Evolutionary conservation across 257 asterid genomes (phyloP), one percentile per base, ranked within the genome.

Genomic region (Haberlea rhodopensis): DNA sequence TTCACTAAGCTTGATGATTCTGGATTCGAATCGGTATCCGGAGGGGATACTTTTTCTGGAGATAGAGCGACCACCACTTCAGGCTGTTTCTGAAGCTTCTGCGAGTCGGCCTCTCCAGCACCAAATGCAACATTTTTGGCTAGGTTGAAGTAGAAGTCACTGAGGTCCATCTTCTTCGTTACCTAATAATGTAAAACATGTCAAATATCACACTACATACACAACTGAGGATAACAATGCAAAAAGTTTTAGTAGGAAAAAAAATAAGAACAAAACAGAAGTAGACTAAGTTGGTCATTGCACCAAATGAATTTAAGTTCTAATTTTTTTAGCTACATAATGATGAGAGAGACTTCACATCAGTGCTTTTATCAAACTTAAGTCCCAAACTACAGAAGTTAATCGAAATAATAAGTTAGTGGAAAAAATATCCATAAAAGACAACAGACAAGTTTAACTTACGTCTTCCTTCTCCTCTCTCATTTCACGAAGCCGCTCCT

Each of bases 121-220:
- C 98, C 98, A 76, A 82, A 90, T n/a, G 97, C 94, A 40, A 84
- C 85, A 57, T 91, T 91, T 66, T 87, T 89, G 20, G 71, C 40
- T 52, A 89, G 84, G 80, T 76, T 87, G 81, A 85, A 91, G 78
- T 91, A 91, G 69, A 91, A 89, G 60, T 91, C 96, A n/a, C 73
- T 78, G 68, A 91, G 70, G 72, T 91, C 96, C 2, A 75, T 60
- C 81, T 91, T 89, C 83, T 87, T 91, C 19, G 96, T 91, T 55
- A 91, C 98, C 98, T 91, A 63, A 29, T 32, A 58, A 54, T 37
- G 59, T 4, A 53, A 75, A 23, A 27, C 69, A 25, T 20, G 62
- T 43, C 43, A 57, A 23, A 66, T 54, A 32, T 56, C 27, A 10
- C 10, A 19, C 16, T 9, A 2, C 11, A 49, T 31, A 52, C 32